Percentiles rank a stretch among this genome's conserved stretches.
Evolutionary conservation across 306 rosid species (phyloP).

Genomic region (Sechiopsis laciniata): DNA sequence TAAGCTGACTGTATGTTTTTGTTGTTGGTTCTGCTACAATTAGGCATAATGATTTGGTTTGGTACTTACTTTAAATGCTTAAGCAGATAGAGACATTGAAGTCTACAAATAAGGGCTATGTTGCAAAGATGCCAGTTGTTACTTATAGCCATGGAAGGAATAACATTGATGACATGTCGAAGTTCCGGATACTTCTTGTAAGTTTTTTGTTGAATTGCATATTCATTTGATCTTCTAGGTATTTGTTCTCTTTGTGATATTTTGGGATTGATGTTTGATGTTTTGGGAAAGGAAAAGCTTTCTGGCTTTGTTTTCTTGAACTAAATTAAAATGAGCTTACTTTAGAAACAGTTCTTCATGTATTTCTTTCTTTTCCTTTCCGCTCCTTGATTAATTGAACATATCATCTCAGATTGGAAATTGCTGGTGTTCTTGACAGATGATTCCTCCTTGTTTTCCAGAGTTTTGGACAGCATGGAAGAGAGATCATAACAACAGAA

Average conservation of each 20-base stretch:
- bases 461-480: constrained; percentile 99
- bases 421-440: constrained; percentile 98
- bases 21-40: constrained; percentile 19
- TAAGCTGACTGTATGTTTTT: constrained; percentile 55
- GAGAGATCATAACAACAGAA: constrained; percentile 93
- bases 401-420: constrained; percentile 75
- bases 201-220: constrained; percentile 29
- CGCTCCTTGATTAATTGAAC: constrained; percentile 38
- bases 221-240: not conserved
- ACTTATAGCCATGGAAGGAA: constrained; percentile 56
- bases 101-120: constrained; percentile 68
- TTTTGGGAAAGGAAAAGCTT: not conserved
- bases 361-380: not conserved
- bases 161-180: constrained; percentile 47
- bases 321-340: constrained; percentile 7
- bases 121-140: constrained; percentile 61
- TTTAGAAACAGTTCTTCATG: constrained; percentile 20
- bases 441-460: constrained; percentile 99
- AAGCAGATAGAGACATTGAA: constrained; percentile 59
- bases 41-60: constrained; percentile 26
- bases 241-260: not conserved
- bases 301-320: not conserved
- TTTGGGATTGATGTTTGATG: not conserved
- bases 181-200: constrained; percentile 88
- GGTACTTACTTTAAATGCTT: constrained; percentile 11